Evolutionary conservation across 495 filamentous ascomycete species (phyloP), one percentile per base, ranked within the genome.

Genomic region (Podospora sp.): DNA sequence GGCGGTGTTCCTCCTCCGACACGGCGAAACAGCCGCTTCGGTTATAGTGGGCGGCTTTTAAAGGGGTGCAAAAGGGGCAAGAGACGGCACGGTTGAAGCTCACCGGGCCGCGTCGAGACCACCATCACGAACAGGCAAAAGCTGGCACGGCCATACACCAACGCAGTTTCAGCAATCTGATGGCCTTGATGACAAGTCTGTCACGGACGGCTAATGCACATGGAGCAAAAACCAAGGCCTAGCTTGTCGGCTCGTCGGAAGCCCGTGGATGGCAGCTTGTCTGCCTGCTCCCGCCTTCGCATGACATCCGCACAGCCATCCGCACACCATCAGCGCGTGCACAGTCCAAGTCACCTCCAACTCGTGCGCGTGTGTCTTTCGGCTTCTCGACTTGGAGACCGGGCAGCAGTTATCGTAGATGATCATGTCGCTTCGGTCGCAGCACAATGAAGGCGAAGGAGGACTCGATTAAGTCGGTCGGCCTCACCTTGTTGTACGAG

Each of bases 401-500:
- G 5, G 59, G 53, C 35, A 16, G 56, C 27, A 64, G 9, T 3
- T 21, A 27, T 59, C 67, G 35, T 59, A 49, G 33, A 16, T 61
- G 50, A 67, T 33, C 67, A 71, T 70, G 69, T 65, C 62, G 55
- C 33, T 58, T 56, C 49, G 40, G 52, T 51, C 12, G 16, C 69
- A 60, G 12, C 58, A 73, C 55, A 49, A 78, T 78, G 76, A 76
- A 76, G 63, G 66, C 63, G 52, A 67, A 50, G 33, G 70, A 70
- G 40, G 70, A 73, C 27, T 36, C 55, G 55, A 73, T 77, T 64
- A 71, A 73, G 29, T 71, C 77, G 12, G 73, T 72, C 20, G 78
- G 78, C n/a, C 73, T 80, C 35, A 72, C 76, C 22, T 65, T 80
- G 18, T 62, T 80, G 49, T 78, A 79, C 35, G 74, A 78, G 68